A percentile compares a stretch with the other conserved stretches of the same genome.
These are phyloP conservation scores for Camellia japonica DNA, from an alignment of 148 eudicot genomes.

Conservation along the genomic window DNA sequence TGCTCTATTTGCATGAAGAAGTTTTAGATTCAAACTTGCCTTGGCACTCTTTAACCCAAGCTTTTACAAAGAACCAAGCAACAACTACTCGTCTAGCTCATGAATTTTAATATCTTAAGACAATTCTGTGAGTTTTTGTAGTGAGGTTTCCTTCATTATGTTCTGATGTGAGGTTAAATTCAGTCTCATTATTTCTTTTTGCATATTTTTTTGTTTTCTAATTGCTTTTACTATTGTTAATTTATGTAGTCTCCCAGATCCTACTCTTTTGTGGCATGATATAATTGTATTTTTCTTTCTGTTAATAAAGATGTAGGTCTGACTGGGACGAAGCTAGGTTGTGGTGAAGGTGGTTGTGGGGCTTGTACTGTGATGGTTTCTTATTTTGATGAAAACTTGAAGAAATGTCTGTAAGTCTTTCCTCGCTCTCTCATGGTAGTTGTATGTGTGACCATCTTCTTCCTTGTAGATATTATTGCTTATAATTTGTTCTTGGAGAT, in stretches of 20 bases:
- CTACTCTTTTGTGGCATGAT: neutral
- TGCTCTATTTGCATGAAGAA: neutral
- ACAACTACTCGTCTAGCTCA: neutral
- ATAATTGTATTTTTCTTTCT: conserved; percentile 16
- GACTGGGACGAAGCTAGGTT: conserved; percentile 92
- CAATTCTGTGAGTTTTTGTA: neutral
- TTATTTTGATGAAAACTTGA: conserved; percentile 52
- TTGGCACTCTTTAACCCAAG: neutral
- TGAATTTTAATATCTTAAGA: neutral
- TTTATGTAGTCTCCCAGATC: neutral
- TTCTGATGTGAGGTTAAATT: neutral
- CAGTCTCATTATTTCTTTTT: neutral
- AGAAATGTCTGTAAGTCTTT: conserved; percentile 82
- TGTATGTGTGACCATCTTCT: conserved; percentile 6
- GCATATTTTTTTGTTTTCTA: neutral
- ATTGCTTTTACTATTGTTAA: conserved; percentile 5
- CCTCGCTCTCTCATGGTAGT: neutral
- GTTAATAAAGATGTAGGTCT: conserved; percentile 65
- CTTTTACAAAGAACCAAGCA: neutral
- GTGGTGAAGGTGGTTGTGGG: conserved; percentile 99
- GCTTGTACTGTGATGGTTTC: conserved; percentile 99
- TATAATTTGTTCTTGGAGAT: neutral
- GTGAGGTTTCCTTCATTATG: neutral
- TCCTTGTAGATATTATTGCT: neutral
- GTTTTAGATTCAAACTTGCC: conserved; percentile 8